Evolutionary conservation across 768 basidiomycete species (phyloP).

Genomic region (Boletus reticulatus): DNA sequence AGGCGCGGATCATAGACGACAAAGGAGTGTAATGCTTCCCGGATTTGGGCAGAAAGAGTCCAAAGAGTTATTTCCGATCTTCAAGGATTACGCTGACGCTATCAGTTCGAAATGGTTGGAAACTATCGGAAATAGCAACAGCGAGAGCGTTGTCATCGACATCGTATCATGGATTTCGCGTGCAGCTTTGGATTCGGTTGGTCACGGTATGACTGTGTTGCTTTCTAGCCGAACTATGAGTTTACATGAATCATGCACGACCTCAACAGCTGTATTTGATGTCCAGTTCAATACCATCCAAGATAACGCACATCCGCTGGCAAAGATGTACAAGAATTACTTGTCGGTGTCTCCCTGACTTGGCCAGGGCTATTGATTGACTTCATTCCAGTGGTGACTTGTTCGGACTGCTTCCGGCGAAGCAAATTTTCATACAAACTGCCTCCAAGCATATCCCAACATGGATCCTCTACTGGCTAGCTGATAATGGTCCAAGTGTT

Average conservation of each 20-base stretch:
- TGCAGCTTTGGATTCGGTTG: constrained; percentile 48
- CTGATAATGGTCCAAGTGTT: not conserved
- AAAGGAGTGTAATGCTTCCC: constrained; percentile 51
- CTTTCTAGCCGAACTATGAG: not conserved
- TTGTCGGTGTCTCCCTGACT: constrained; percentile 1
- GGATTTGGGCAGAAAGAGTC: constrained; percentile 51
- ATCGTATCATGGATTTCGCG: constrained; percentile 33
- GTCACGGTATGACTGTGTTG: constrained; percentile 35
- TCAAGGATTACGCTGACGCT: constrained; percentile 34
- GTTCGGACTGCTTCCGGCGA: constrained; percentile 7
- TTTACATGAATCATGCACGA: not conserved
- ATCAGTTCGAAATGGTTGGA: constrained; percentile 23
- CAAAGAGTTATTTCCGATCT: constrained; percentile 50
- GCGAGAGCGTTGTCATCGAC: constrained; percentile 13
- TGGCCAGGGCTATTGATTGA: not conserved
- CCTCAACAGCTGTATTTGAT: constrained; percentile 42
- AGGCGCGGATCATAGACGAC: constrained; percentile 47
- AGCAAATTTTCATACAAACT: constrained; percentile 5
- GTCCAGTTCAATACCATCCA: constrained; percentile 14
- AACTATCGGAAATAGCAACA: not conserved
- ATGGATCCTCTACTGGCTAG: not conserved
- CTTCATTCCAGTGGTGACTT: not conserved
- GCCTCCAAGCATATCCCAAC: constrained; percentile 6
- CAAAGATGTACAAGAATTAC: not conserved
- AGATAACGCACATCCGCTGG: constrained; percentile 3